Percentiles rank a stretch among this genome's conserved stretches.
Evolutionary conservation across 768 basidiomycete genomes (phyloP).

Genomic region (Amyloporia xantha): DNA sequence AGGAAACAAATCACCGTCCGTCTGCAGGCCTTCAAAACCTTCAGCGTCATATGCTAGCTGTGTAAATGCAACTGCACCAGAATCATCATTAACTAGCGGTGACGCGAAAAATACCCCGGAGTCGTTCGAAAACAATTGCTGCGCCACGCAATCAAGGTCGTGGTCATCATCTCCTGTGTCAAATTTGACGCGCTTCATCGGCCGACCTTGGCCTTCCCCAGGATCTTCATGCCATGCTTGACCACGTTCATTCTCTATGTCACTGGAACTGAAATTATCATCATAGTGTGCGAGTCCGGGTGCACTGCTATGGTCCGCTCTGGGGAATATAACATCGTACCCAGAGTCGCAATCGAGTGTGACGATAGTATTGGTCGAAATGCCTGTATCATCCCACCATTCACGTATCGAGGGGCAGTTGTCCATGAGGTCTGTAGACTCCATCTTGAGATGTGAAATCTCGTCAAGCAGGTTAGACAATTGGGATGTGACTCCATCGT

Average conservation of each 20-base stretch:
- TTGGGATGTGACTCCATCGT: slow-evolving; percentile 15
- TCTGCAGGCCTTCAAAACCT: slow-evolving; percentile 16
- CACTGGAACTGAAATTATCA: slow-evolving; percentile 3
- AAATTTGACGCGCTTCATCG: slow-evolving; percentile 1
- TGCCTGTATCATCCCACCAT: neutral
- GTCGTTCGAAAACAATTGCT: slow-evolving; percentile 9
- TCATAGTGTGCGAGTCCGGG: slow-evolving; percentile 11
- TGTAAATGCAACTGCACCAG: neutral
- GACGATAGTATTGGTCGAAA: neutral
- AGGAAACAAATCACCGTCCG: slow-evolving; percentile 15
- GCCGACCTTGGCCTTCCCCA: neutral
- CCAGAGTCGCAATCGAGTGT: slow-evolving; percentile 4
- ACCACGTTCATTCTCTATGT: slow-evolving; percentile 2
- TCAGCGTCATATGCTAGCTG: slow-evolving; percentile 15
- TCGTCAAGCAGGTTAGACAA: slow-evolving; percentile 10
- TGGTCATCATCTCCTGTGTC: neutral
- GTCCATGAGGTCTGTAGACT: neutral
- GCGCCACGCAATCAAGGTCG: neutral
- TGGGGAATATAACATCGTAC: slow-evolving; percentile 35
- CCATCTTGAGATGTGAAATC: slow-evolving; percentile 1
- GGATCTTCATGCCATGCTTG: neutral
- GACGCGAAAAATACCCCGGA: slow-evolving; percentile 13
- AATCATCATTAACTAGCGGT: neutral
- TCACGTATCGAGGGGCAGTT: neutral
- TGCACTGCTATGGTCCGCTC: slow-evolving; percentile 32